Evolutionary conservation across 2,329 filamentous ascomycete genomes (phyloP), one percentile per base, ranked within the genome.

Genomic region (Arthroderma sp.): DNA sequence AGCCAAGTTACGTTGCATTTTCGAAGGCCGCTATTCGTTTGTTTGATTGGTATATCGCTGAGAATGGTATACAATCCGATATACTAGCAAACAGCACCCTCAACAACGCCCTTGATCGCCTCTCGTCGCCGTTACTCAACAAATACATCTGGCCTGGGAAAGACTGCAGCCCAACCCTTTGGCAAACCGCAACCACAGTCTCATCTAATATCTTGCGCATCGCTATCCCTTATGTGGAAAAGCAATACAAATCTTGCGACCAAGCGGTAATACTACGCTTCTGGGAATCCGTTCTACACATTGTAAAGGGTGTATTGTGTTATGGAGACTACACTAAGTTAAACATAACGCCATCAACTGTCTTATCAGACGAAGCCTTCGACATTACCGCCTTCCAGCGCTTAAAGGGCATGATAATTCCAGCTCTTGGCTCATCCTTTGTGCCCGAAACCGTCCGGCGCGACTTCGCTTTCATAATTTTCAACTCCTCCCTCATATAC

Each of bases 1-100:
- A 78, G 46, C 83, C 86, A 5, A 94, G 86, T 0, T 96, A 87
- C 58, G 79, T 98, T 45, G 89, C 91, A 31, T 76, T 96, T 57
- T 86, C 88, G 1, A 94, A 91, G 61, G 77, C 77, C 15, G 79
- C 82, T 47, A 91, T 94, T 73, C 68, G 72, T 2, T 74, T 86
- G 38, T 63, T 93, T 22, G 58, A 56, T 40, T 66, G 63, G 62
- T 67, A 67, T 46, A 53, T 66, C 38, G 48, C 54, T 5, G 61
- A 64, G 1, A 55, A 64, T 43, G 64, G 63, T 1, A 64, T 66
- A 43, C 77, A 83, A 27, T 57, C 68, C n/a, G 77, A 83, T 32
- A 76, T 94, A 0, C 87, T 88, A 56, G 68, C 66, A 1, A 79
- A 78, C 38, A 78, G 78, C 1, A 78, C 85, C 1, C 70, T 93